Evolutionary conservation across 225 moss, liverwort and hornwort genomes (phyloP).

Genomic region (Bryoerythrophyllum caledonicum): DNA sequence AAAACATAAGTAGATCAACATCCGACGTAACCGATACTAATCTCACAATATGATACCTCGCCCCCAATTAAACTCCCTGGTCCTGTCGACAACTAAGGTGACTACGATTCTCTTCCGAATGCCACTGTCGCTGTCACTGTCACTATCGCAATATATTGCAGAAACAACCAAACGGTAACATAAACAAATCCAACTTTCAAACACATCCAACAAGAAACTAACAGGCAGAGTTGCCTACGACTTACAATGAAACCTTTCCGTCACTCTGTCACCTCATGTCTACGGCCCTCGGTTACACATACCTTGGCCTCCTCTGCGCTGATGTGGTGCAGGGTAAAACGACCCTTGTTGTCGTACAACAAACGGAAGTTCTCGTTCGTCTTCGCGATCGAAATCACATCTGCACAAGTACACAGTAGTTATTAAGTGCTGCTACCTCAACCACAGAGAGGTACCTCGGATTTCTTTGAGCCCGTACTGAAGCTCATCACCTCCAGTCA

Average conservation of each 20-base stretch:
- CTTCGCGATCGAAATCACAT: conserved; percentile 92
- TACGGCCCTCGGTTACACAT: background rate
- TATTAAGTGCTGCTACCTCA: background rate
- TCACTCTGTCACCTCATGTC: background rate
- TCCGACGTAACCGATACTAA: too few species aligned
- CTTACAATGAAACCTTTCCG: background rate
- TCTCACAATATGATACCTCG: too few species aligned
- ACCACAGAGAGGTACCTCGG: background rate
- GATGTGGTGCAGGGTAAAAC: conserved; percentile 86
- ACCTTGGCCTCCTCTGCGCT: conserved; percentile 91
- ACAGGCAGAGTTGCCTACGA: background rate
- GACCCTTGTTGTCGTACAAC: conserved; percentile 88
- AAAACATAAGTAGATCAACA: too few species aligned
- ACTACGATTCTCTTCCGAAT: too few species aligned
- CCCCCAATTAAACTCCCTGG: background rate
- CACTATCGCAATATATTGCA: too few species aligned
- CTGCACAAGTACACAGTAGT: conserved; percentile 6
- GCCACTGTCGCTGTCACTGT: too few species aligned
- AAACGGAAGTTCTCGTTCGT: conserved; percentile 94
- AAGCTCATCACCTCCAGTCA: too few species aligned
- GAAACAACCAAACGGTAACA: background rate
- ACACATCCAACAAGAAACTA: background rate
- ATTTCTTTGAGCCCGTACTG: background rate
- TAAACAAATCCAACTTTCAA: background rate
- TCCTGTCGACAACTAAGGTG: background rate